Base-by-base conservation (phyloP, 163 green algal species). In the Prototheca cutis region DNA sequence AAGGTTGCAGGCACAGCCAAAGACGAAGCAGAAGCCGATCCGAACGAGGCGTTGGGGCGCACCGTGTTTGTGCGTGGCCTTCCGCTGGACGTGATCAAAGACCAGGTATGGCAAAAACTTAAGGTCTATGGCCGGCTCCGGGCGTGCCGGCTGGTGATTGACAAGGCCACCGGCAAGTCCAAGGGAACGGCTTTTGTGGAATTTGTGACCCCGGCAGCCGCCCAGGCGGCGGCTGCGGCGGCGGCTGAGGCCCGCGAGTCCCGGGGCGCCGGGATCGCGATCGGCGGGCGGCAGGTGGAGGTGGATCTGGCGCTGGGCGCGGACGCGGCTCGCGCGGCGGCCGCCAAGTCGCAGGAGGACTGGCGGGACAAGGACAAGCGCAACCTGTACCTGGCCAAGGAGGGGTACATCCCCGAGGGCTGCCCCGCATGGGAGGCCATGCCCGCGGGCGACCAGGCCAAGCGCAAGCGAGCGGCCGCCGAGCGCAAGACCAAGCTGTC, bases 151-250 rank as follows among this genome's bases (percentile, higher is more conserved):
- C 47, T 86, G 55, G 81, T 86, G 40, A 71, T 88, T 33, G 75
- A 94, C 64, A 90, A 90, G 63, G 57, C 58, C 7, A 89, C 81
- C 2, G 75, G 84, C 24, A 86, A 88, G 76, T 74, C 77, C 52
- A 96, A 96, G 65, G 91, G 91, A 47, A 96, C 83, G 4, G 90
- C 91, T 2, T 97, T 96, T 79, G 84, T 95, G 19, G 90, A 98
- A 63, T 98, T 85, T 58, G 39, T 53, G 33, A 58, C 59, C 18
- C n/a, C 28, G 1, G 68, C 63, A 17, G 65, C 45, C 6, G 80
- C 81, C 18, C 54, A 68, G 30, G 76, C 75, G n/a, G 69, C 69
- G 21, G 78, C 76, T 29, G 74, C 66, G 45, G 80, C 75, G 34
- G 69, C 39, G 72, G 67, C 17, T 66, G 66, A 30, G 77, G 70